Evolutionary conservation across 176 grass and related monocot genomes (phyloP), one percentile per base, ranked within the genome.

Genomic region (Oryza rufipogon): DNA sequence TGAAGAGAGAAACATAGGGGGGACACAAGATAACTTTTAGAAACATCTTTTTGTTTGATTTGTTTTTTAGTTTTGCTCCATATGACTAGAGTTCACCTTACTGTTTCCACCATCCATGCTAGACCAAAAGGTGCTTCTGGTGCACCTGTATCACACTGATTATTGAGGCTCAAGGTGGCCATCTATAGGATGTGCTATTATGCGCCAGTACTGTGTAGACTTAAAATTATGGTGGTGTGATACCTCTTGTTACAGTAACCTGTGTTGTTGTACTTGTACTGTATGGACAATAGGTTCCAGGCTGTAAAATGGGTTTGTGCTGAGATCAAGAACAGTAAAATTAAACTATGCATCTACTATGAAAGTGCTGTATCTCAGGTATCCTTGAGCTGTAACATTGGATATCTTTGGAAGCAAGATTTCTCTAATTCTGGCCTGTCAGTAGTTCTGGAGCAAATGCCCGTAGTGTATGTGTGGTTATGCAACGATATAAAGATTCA

Each of bases 81-180:
- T 70, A 65, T 39, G 49, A 70, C 67, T 77, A 85, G 15, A 44
- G 78, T 86, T 77, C 72, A 66, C 28, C 64, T 75, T 42, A 32
- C 28, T 66, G 77, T 66, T 72, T 52, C n/a, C 30, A 54, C 66
- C 22, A 30, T 68, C 17, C 75, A 49, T 79, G 26, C 36, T 79
- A 65, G 52, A 34, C 19, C 83, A 10, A 32, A 23, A 36, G 34
- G 34, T 16, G 14, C 39, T 41, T 41, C 23, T 9, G 33, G 75
- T 72, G 9, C 49, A 81, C 67, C 67, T 71, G 51, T 61, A 8
- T 22, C 33, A 72, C 25, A 44, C 52, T 73, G 15, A 41, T 30
- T 74, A 5, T 1, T 17, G 33, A 19, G 70, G 49, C 34, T 23
- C 19, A 42, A 41, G 56, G 84, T 63, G 48, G 71, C 64, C 48